Conservation (phyloP, 2,329 filamentous ascomycete genomes). For the Sporothrix pallida region DNA sequence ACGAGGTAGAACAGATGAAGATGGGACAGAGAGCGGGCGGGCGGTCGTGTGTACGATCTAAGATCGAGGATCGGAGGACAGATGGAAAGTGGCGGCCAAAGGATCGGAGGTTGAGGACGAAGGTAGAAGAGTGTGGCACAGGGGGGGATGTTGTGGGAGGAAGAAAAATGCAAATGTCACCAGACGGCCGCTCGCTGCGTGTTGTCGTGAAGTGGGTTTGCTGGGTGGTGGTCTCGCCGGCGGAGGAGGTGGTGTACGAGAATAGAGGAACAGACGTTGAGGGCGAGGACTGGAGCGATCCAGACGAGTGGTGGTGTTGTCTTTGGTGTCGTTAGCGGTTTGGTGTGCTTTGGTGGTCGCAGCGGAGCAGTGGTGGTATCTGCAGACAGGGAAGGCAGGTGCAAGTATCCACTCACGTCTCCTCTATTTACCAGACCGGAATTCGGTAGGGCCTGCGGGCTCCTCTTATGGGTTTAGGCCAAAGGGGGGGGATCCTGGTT, state of each 20-base stretch:
- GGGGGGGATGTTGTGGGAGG: neutral
- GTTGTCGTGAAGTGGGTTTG: constrained; percentile 6
- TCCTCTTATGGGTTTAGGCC: constrained; percentile 4
- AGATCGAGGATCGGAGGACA: neutral
- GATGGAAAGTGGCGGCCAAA: constrained; percentile 1
- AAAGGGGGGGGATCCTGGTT: neutral
- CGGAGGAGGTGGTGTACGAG: constrained; percentile 1
- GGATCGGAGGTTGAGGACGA: neutral
- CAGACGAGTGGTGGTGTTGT: constrained; percentile 17
- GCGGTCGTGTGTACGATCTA: neutral
- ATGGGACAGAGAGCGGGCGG: neutral
- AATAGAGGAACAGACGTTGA: neutral
- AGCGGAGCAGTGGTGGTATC: constrained; percentile 16
- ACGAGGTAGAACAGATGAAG: neutral
- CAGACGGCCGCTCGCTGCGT: constrained; percentile 7
- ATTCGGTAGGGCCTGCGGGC: constrained; percentile 25
- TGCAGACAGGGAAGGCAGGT: constrained; percentile 12
- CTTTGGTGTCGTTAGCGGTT: neutral
- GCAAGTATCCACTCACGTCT: constrained; percentile 28
- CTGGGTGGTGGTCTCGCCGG: neutral
- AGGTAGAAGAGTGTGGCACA: neutral
- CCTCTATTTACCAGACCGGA: constrained; percentile 28
- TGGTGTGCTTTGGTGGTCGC: too few relatives aligned
- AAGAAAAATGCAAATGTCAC: neutral
- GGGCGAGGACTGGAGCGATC: constrained; percentile 16